Base-by-base conservation (phyloP, 2,329 filamentous ascomycete genomes). In the Fusarium sp. region DNA sequence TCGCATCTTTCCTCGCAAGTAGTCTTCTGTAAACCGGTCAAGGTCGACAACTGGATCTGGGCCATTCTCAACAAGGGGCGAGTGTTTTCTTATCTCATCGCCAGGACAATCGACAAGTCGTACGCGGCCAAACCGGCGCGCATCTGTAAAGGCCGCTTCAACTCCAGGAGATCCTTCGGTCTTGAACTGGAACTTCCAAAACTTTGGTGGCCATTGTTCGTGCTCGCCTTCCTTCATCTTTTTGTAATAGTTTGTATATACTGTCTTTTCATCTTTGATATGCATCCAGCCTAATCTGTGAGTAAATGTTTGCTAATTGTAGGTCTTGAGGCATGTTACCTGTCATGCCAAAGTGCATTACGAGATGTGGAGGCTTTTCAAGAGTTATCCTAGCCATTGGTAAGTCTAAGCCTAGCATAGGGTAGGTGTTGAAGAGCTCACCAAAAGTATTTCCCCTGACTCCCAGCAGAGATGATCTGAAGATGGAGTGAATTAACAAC, bases 371-470 rank as follows among this genome's bases (percentile, higher is more conserved):
- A 10, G 92, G 85, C 9, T 85, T 91, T 34, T 92, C 88, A 22
- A 98, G 67, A 1, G 73, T 75, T 25, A 80, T 76, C 78, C 78
- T 79, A 24, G n/a, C 39, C n/a, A 15, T 19, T 42, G 43, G 5
- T 67, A 10, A 67, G 35, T 46, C 28, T 22, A 13, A 42, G 26
- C 8, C 24, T 7, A 5, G 19, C 35, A 25, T 24, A 49, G 41
- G 52, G 40, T 35, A 59, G 44, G 34, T 12, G 22, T 46, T 26
- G 12, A 26, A 25, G 24, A 60, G 24, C 77, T 58, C 68, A 85
- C 88, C 95, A 99, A 75, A 99, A 98, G 74, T 98, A 98, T 83
- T 98, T 99, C 9, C 95, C 95, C 74, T 97, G 95, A 58, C 91
- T 92, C 5, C 91, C 91, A 5, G 91, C 91, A 50, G 81, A 82